These are phyloP conservation scores for Cicer judaicum DNA, from an alignment of 306 rosid genomes.

Conservation along the genomic window DNA sequence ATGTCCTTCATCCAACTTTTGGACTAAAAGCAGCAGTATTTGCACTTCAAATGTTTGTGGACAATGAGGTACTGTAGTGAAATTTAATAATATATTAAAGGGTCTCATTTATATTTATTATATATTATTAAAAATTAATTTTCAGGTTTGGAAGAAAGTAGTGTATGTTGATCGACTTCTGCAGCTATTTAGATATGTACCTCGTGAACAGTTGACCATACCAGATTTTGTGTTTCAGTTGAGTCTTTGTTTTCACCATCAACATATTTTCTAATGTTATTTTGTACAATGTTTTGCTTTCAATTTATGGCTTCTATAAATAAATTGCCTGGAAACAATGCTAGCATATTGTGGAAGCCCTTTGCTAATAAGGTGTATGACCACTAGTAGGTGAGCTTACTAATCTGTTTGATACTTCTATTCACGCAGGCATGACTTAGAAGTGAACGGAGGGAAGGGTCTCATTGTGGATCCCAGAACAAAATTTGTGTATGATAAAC, in stretches of 20 bases:
- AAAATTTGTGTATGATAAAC: constrained; percentile 85
- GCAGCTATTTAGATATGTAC: constrained; percentile 92
- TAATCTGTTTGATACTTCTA: constrained; percentile 40
- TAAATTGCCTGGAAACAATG: constrained; percentile 23
- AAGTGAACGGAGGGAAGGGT: constrained; percentile 98
- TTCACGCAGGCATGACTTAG: constrained; percentile 86
- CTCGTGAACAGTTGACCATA: constrained; percentile 97
- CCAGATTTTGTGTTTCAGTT: constrained; percentile 98
- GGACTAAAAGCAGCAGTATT: constrained; percentile 88
- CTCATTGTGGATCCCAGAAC: constrained; percentile 90
- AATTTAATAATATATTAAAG: constrained; percentile 20
- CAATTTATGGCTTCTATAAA: constrained; percentile 15
- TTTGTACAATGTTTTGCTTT: constrained; percentile 22
- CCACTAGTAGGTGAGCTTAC: background rate
- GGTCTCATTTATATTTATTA: background rate
- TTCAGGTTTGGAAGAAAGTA: constrained; percentile 97
- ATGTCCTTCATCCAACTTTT: constrained; percentile 89
- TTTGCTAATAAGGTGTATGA: constrained; percentile 29
- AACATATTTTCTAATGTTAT: constrained; percentile 15
- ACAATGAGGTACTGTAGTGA: constrained; percentile 60
- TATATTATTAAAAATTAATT: constrained; percentile 28
- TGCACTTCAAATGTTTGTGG: constrained; percentile 81
- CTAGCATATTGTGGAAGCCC: background rate
- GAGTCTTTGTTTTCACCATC: constrained; percentile 28
- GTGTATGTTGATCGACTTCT: constrained; percentile 86